Base-by-base conservation (phyloP, 2,329 filamentous ascomycete species). In the Stemphylium beticola region DNA sequence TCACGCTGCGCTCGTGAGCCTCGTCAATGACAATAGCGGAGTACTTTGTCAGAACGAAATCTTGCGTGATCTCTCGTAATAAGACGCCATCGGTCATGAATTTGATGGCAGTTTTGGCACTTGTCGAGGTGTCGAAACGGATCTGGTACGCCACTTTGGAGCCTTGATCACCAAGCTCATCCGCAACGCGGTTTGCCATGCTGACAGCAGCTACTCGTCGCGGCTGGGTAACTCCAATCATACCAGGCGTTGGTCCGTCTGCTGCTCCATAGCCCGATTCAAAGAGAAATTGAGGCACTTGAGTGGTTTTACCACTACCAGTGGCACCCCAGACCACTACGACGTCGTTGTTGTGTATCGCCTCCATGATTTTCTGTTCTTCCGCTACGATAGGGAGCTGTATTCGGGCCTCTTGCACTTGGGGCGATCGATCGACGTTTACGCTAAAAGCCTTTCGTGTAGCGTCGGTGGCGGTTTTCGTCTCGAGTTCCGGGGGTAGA, bases 11-110 rank as follows among this genome's bases (percentile, higher is more conserved):
- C 74, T 99, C 95, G 78, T 99, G 95, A 1, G 95, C 95, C 76
- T 99, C 95, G 68, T 99, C 95, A 57, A 99, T 93, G 43, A 99
- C 85, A 47, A 99, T 90, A 12, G 90, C 90, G 0, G 93, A 97
- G 75, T 99, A 99, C 66, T 96, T 96, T 44, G 84, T 86, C 39
- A 99, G 78, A 0, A 91, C 83, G 68, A 98, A 92, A 71, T 99
- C 95, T 61, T 95, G 88, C 0, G 91, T 88, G 49, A 97, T 89
- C 75, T 99, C 95, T 52, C 95, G 88, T 9, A 99, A 83, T 55
- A 99, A 80, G 24, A 99, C 92, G 83, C 95, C 95, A 75, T 99
- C 95, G 0, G 95, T 99, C 93, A 99, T 97, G 78, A 98, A 99
- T 74, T 99, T 99, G 74, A 99, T 86, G 5, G 91, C 90, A 0